A percentile compares a stretch with the other conserved stretches of the same genome.
phyloP scores from a whole-genome alignment of 2,329 filamentous ascomycete genomes.

The Dichotomopilus funicola region DNA sequence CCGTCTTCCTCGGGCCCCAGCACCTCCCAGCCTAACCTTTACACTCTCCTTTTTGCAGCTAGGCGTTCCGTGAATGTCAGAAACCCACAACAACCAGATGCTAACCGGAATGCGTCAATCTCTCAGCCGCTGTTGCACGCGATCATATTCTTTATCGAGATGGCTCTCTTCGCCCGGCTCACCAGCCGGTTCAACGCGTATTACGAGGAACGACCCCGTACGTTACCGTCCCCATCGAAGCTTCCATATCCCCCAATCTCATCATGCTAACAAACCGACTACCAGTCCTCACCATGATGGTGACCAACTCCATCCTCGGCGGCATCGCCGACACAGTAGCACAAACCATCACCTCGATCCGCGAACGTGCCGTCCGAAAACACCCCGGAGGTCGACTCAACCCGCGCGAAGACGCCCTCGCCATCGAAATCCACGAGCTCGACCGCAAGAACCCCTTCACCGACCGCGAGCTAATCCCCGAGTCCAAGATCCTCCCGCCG shows the following conservation, averaged over 20 bases:
- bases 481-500: conserved; percentile 59
- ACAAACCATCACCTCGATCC: conserved; percentile 81
- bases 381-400: conserved; percentile 48
- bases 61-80: no score
- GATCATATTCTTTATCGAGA: conserved; percentile 79
- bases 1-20: neutral
- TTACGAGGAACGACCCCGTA: conserved; percentile 84
- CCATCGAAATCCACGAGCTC: conserved; percentile 84
- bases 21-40: neutral
- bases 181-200: conserved; percentile 86
- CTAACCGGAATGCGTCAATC: conserved; percentile 19
- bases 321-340: conserved; percentile 95
- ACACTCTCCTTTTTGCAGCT: neutral
- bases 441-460: conserved; percentile 69
- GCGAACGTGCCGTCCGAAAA: conserved; percentile 59
- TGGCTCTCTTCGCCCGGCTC: conserved; percentile 76
- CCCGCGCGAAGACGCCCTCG: conserved; percentile 63
- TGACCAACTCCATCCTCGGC: conserved; percentile 92
- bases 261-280: neutral
- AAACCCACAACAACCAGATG: neutral
- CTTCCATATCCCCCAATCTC: neutral
- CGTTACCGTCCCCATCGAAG: conserved; percentile 23
- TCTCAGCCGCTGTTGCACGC: conserved; percentile 77
- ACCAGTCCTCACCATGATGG: conserved; percentile 92
- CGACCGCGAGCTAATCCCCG: conserved; percentile 60